Percentiles rank a stretch among this genome's conserved stretches.
These are phyloP conservation scores for Excoecaria agallocha DNA, from an alignment of 345 rosid genomes.

Conservation along the genomic window DNA sequence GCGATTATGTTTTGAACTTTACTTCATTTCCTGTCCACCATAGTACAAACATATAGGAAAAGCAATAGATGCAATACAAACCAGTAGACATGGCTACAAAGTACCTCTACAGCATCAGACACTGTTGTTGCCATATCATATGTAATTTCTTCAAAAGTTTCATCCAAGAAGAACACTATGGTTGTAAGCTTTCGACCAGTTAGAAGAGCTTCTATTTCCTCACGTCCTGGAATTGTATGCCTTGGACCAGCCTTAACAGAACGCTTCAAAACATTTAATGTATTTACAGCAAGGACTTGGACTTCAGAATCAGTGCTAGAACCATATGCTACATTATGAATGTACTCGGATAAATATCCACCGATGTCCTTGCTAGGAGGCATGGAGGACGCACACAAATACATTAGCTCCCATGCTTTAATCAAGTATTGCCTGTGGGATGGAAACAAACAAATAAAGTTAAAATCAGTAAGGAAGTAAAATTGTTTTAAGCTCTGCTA, in stretches of 20 bases:
- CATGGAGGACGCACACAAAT: slow-evolving; percentile 92
- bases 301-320: slow-evolving; percentile 65
- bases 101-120: slow-evolving; percentile 97
- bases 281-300: slow-evolving; percentile 70
- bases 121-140: slow-evolving; percentile 97
- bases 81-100: neutral
- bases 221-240: slow-evolving; percentile 82
- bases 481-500: neutral
- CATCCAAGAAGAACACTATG: slow-evolving; percentile 91
- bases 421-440: slow-evolving; percentile 68
- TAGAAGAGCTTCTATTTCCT: slow-evolving; percentile 91
- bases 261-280: slow-evolving; percentile 81
- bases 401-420: slow-evolving; percentile 95
- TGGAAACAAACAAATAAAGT: slow-evolving; percentile 15
- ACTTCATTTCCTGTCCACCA: neutral
- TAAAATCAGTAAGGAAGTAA: slow-evolving; percentile 5
- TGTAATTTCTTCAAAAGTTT: slow-evolving; percentile 95
- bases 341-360: slow-evolving; percentile 86
- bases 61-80: neutral
- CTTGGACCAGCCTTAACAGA: slow-evolving; percentile 96
- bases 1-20: neutral
- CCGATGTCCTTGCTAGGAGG: slow-evolving; percentile 98
- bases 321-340: slow-evolving; percentile 77
- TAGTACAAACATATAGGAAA: neutral
- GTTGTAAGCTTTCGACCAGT: slow-evolving; percentile 87